Percentiles rank a stretch among this genome's conserved stretches.
phyloP scores from a whole-genome alignment of 2,329 filamentous ascomycete genomes.

The Sclerotiophoma versabilis region DNA sequence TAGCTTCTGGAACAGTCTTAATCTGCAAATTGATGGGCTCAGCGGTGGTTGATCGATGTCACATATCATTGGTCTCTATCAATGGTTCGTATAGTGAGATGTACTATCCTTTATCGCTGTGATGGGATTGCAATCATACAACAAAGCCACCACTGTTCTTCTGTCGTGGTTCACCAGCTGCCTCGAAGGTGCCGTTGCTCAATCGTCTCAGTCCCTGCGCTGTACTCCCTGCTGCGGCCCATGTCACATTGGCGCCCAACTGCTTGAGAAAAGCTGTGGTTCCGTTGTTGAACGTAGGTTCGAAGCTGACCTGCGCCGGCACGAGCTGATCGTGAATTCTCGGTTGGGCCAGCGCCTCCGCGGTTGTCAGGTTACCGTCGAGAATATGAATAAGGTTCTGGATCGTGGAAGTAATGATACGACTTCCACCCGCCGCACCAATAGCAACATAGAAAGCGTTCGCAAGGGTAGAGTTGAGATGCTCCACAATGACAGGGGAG shows the following conservation, averaged over 20 bases:
- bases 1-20: no score
- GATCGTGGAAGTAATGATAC: slow-evolving; percentile 82
- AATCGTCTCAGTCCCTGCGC: slow-evolving; percentile 73
- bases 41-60: no score
- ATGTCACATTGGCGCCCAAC: slow-evolving; percentile 75
- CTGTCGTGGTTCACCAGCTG: slow-evolving; percentile 78
- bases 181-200: slow-evolving; percentile 75
- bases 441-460: slow-evolving; percentile 68
- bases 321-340: slow-evolving; percentile 84
- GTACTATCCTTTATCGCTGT: no score
- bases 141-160: slow-evolving; percentile 71
- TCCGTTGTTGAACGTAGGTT: slow-evolving; percentile 70
- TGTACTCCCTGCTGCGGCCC: slow-evolving; percentile 70
- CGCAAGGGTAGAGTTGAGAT: slow-evolving; percentile 59
- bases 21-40: no score
- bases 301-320: slow-evolving; percentile 72
- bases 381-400: slow-evolving; percentile 77
- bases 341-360: slow-evolving; percentile 69
- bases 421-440: slow-evolving; percentile 80
- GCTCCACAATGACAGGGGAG: slow-evolving; percentile 78
- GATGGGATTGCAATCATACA: slow-evolving; percentile 31
- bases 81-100: no score
- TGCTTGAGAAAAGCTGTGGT: slow-evolving; percentile 69
- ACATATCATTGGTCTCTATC: no score
- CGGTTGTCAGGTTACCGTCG: slow-evolving; percentile 67